Evolutionary conservation across 176 grass and related monocot species (phyloP).

Genomic region (maize (Zea mays)): Zm-B73-REFERENCE-NAM-5.0 NC_050102.1:29643501-29644000

Average conservation of each 20-base stretch:
- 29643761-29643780: neutral
- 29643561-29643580: too few relatives aligned
- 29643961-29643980: neutral
- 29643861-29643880: neutral
- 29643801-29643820: neutral
- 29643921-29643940: neutral
- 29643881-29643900: neutral
- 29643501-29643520: too few relatives aligned
- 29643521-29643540: too few relatives aligned
- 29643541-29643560: too few relatives aligned
- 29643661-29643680: neutral
- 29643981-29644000: neutral
- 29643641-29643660: slow-evolving; percentile 12
- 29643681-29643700: slow-evolving; percentile 3
- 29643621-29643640: neutral
- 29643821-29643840: neutral
- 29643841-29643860: neutral
- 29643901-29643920: too few relatives aligned
- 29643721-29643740: neutral
- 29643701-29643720: slow-evolving; percentile 2
- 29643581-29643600: neutral
- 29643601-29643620: neutral
- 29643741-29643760: neutral
- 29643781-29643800: slow-evolving; percentile 1
- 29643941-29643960: neutral